These are phyloP conservation scores for Colletotrichum tofieldiae DNA, from an alignment of 2,329 filamentous ascomycete species.

Conservation along the genomic window DNA sequence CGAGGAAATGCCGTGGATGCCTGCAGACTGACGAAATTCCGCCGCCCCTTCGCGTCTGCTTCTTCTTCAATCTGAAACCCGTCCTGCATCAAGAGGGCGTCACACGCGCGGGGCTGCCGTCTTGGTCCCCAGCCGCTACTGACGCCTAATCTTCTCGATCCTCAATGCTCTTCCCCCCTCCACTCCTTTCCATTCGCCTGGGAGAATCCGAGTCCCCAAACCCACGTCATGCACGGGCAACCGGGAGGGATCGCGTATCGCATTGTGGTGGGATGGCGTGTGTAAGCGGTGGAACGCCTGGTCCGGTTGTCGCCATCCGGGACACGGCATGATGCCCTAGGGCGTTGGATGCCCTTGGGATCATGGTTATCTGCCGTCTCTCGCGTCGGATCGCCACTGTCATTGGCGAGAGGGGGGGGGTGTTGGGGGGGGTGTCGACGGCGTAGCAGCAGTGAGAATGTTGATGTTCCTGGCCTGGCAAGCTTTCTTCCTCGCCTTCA, in stretches of 20 bases:
- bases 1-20: neutral
- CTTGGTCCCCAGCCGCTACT: constrained; percentile 12
- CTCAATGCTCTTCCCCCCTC: neutral
- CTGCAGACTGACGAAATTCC: constrained; percentile 4
- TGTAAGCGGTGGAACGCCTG: constrained; percentile 24
- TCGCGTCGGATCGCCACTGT: constrained; percentile 32
- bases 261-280: neutral
- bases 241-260: constrained; percentile 25
- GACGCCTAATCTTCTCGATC: neutral
- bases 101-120: constrained; percentile 29
- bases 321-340: constrained; percentile 1
- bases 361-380: constrained; percentile 21
- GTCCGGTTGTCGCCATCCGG: constrained; percentile 33
- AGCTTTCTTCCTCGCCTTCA: neutral
- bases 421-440: constrained; percentile 16
- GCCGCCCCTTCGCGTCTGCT: neutral
- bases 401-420: constrained; percentile 19
- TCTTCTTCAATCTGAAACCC: constrained; percentile 42
- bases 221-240: constrained; percentile 36
- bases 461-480: neutral
- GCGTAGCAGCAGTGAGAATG: neutral
- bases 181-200: neutral
- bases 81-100: constrained; percentile 40
- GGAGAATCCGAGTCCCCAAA: constrained; percentile 4
- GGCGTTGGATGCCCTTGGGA: neutral